Conservation (phyloP, 2,329 filamentous ascomycete species). For the Pseudocercospora eumusae region DNA sequence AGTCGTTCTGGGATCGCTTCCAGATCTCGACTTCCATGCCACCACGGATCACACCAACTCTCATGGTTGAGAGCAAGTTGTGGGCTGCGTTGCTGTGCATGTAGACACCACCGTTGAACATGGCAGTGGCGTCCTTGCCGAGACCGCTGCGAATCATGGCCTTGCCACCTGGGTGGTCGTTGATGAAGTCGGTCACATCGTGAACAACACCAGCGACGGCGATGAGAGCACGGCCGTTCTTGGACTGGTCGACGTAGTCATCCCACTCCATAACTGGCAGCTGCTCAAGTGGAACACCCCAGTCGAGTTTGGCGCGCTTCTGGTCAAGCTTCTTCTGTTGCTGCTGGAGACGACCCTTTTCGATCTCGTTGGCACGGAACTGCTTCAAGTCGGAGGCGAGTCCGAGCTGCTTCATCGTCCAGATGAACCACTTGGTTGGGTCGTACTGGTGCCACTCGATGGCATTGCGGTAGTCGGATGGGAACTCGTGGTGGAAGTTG, state of each 20-base stretch:
- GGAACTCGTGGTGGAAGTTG: constrained; percentile 96
- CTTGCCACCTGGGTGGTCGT: constrained; percentile 87
- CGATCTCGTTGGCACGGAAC: constrained; percentile 88
- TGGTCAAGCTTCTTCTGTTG: constrained; percentile 90
- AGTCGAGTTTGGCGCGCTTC: constrained; percentile 78
- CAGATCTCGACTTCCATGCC: constrained; percentile 90
- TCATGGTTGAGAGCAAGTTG: constrained; percentile 85
- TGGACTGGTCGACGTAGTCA: constrained; percentile 75
- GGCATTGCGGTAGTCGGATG: constrained; percentile 88
- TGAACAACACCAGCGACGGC: constrained; percentile 83
- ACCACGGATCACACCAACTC: constrained; percentile 80
- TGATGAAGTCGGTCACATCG: constrained; percentile 81
- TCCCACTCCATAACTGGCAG: constrained; percentile 86
- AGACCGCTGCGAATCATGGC: constrained; percentile 79
- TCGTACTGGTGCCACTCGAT: constrained; percentile 92
- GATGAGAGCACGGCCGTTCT: constrained; percentile 74
- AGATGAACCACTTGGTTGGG: constrained; percentile 88
- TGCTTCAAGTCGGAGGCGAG: constrained; percentile 86
- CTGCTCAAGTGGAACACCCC: constrained; percentile 82
- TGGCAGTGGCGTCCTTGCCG: constrained; percentile 84
- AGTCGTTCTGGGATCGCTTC: constrained; percentile 82
- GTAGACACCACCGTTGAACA: constrained; percentile 91
- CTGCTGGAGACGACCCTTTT: constrained; percentile 87
- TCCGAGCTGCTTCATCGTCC: constrained; percentile 78
- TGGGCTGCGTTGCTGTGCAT: constrained; percentile 87